Percentiles rank a stretch among this genome's conserved stretches.
phyloP scores from a whole-genome alignment of 768 basidiomycete genomes.

The Tylopilus intermedius region DNA sequence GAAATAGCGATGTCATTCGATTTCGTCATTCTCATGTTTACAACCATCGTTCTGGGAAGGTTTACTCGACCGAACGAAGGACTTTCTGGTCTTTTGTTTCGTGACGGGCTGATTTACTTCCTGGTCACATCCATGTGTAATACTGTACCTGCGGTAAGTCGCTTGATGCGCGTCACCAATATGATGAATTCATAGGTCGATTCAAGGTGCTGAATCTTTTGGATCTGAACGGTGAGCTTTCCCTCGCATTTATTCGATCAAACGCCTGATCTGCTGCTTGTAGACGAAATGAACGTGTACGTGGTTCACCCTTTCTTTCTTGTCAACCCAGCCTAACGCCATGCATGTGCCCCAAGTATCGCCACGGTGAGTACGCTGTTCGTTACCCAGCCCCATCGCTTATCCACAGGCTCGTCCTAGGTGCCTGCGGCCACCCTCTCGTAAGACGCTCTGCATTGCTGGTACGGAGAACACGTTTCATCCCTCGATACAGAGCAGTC shows the following conservation, averaged over 20 bases:
- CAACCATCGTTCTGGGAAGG: constrained; percentile 47
- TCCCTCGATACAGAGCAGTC: constrained; percentile 14
- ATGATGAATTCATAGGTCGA: background rate
- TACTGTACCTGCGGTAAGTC: constrained; percentile 58
- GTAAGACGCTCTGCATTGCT: constrained; percentile 32
- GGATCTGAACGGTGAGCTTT: constrained; percentile 22
- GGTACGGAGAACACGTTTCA: constrained; percentile 1
- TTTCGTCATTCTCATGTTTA: constrained; percentile 53
- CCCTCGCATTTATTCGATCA: background rate
- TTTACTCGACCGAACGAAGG: constrained; percentile 43
- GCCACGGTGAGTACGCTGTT: constrained; percentile 17
- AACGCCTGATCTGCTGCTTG: background rate
- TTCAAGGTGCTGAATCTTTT: constrained; percentile 25
- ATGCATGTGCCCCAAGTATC: constrained; percentile 8
- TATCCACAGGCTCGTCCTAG: constrained; percentile 23
- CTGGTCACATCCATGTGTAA: constrained; percentile 61
- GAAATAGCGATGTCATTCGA: constrained; percentile 64
- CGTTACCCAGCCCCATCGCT: background rate
- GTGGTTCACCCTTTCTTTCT: background rate
- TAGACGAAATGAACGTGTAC: constrained; percentile 27
- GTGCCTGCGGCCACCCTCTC: constrained; percentile 64
- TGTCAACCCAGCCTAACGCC: constrained; percentile 1
- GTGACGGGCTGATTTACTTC: constrained; percentile 71
- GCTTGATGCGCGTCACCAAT: background rate
- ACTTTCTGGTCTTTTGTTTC: constrained; percentile 66